These are phyloP conservation scores for Candida silvicultrix DNA, from an alignment of 805 yeast genomes.

Conservation along the genomic window DNA sequence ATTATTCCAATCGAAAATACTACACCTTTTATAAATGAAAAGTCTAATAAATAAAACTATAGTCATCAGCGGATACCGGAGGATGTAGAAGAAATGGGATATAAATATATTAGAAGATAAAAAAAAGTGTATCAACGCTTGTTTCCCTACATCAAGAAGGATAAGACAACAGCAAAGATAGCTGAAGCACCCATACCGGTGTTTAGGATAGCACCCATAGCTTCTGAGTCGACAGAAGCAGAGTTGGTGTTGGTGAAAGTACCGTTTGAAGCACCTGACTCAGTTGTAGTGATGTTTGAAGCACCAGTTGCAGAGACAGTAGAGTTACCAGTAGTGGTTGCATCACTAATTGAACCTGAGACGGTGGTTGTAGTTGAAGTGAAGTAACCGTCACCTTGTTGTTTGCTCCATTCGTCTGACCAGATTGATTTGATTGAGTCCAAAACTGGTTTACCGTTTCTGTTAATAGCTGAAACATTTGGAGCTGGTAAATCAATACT, in stretches of 20 bases:
- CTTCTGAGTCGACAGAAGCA: neutral
- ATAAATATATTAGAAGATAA: too few relatives aligned
- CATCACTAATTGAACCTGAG: conserved; percentile 12
- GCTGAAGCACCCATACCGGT: neutral
- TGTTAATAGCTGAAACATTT: conserved; percentile 28
- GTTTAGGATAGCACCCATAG: neutral
- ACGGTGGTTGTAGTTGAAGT: conserved; percentile 28
- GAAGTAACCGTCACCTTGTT: conserved; percentile 22
- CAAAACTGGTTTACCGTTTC: conserved; percentile 28
- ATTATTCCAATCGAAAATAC: too few relatives aligned
- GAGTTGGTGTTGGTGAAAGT: neutral
- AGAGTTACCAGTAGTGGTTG: conserved; percentile 9
- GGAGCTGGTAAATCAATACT: conserved; percentile 29
- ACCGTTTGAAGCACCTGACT: neutral
- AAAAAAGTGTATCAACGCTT: too few relatives aligned
- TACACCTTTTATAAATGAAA: too few relatives aligned
- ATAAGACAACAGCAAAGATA: neutral
- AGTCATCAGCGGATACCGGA: too few relatives aligned
- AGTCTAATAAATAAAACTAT: too few relatives aligned
- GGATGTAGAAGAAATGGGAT: too few relatives aligned
- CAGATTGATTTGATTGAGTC: conserved; percentile 27
- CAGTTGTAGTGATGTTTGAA: neutral
- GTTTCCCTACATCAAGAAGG: neutral
- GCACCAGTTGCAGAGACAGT: conserved; percentile 4
- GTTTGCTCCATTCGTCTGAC: conserved; percentile 23